These are phyloP conservation scores for Sophora flavescens DNA, from an alignment of 306 rosid genomes.

Conservation along the genomic window DNA sequence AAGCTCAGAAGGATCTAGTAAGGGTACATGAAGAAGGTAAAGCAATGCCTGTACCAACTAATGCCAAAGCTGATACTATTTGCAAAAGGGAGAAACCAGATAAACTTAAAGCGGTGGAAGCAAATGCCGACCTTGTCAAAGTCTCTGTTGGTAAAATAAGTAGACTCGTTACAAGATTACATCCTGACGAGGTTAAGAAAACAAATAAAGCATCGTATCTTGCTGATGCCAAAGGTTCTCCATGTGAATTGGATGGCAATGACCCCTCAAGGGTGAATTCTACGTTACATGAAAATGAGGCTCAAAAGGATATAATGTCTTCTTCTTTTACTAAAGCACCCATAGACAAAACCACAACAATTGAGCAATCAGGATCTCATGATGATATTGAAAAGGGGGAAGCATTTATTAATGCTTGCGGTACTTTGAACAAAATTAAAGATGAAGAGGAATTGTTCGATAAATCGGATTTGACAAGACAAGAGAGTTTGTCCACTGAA, in stretches of 20 bases:
- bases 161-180: background rate
- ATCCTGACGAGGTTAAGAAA: conserved; percentile 47
- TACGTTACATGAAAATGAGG: conserved; percentile 49
- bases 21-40: conserved; percentile 55
- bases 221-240: conserved; percentile 48
- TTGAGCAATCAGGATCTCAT: conserved; percentile 49
- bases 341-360: conserved; percentile 38
- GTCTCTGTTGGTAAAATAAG: conserved; percentile 51
- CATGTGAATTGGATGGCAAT: conserved; percentile 36
- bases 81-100: conserved; percentile 51
- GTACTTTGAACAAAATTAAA: conserved; percentile 50
- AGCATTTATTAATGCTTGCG: conserved; percentile 49
- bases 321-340: conserved; percentile 36
- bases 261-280: conserved; percentile 47
- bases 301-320: conserved; percentile 52
- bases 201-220: conserved; percentile 45
- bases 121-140: conserved; percentile 45
- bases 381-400: conserved; percentile 47
- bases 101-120: conserved; percentile 47
- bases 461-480: conserved; percentile 54
- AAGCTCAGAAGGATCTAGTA: conserved; percentile 44
- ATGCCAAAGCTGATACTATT: conserved; percentile 47
- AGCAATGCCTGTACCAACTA: conserved; percentile 44
- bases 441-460: conserved; percentile 49
- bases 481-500: conserved; percentile 56